Base-by-base conservation (phyloP, 768 basidiomycete species). In the Erythrobasidium yunnanense region DNA sequence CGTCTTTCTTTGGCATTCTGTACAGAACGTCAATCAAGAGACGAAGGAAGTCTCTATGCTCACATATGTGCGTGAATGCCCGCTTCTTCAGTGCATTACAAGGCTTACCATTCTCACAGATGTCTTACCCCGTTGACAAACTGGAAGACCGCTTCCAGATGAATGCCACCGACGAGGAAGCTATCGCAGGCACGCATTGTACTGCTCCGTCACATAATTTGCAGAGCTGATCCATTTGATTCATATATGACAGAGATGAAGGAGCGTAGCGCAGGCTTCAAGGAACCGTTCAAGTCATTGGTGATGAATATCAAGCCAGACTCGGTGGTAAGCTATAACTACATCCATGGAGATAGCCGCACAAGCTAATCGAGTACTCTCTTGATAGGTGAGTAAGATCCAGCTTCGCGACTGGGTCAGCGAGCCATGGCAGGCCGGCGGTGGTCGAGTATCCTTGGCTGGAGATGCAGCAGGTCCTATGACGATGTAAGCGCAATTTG, bases 381-480 rank as follows among this genome's bases (percentile, higher is more conserved):
- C 15, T 20, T 23, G 42, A 45, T 22, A 55, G 54, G 54, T 60
- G 25, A 60, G 38, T 45, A 34, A 45, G 20, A 25, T 60, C 13
- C 57, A 60, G 27, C 23, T 60, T n/a, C 34, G 57, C 22, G 57
- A 60, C 32, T 60, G 57, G 57, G 25, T 60, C 57, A 60, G 57
- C 33, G 13, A 60, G 38, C 57, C 57, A 4, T 60, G 57, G 57
- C 42, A 27, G 6, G 42, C 15, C 27, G 57, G 57, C 27, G 45
- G 42, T 42, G 57, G 57, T 25, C n/a, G 57, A 18, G 57, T 60
- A 3, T 60, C 57, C 18, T 32, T 60, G 4, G 57, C 57, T 22
- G 57, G 57, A 6, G 57, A 60, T 27, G 42, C 35, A n/a, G 57
- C 57, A 17, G 57, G 57, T 42, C 57, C 57, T 5, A 60, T 60